A percentile compares a stretch with the other conserved stretches of the same genome.
phyloP scores from a whole-genome alignment of 768 basidiomycete species.

The Cystobasidium tubakii region DNA sequence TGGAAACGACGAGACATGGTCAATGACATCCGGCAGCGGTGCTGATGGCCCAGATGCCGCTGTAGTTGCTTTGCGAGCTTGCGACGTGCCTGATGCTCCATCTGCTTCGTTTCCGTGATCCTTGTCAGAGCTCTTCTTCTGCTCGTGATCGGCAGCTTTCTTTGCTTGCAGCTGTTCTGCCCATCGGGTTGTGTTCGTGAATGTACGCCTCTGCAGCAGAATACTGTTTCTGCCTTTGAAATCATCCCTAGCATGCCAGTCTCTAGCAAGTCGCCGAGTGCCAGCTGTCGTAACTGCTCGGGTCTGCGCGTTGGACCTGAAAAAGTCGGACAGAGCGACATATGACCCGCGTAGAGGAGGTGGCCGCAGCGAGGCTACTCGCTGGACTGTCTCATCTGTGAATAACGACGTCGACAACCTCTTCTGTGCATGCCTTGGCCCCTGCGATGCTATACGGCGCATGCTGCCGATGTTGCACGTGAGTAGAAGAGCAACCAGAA shows the following conservation, averaged over 20 bases:
- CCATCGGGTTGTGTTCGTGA: background rate
- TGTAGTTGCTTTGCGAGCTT: background rate
- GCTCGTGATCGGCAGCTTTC: constrained; percentile 6
- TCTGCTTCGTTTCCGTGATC: background rate
- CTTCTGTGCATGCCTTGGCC: background rate
- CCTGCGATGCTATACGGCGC: background rate
- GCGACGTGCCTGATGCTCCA: background rate
- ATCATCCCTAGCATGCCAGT: background rate
- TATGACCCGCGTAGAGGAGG: background rate
- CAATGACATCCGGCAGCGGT: constrained; percentile 12
- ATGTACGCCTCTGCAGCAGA: background rate
- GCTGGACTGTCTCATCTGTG: background rate
- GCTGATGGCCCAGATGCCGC: background rate
- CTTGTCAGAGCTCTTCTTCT: background rate
- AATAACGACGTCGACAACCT: background rate
- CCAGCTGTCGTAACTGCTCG: background rate
- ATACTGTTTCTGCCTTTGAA: background rate
- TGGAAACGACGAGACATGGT: constrained; percentile 29
- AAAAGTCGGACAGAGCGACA: constrained; percentile 9
- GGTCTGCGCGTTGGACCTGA: background rate
- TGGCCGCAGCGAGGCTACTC: background rate
- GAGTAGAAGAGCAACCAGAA: background rate
- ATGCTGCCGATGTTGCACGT: background rate
- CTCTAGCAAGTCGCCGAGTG: background rate
- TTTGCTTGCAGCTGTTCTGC: background rate